phyloP scores from a whole-genome alignment of 257 asterid species.

The Nicotiana obtusifolia region DNA sequence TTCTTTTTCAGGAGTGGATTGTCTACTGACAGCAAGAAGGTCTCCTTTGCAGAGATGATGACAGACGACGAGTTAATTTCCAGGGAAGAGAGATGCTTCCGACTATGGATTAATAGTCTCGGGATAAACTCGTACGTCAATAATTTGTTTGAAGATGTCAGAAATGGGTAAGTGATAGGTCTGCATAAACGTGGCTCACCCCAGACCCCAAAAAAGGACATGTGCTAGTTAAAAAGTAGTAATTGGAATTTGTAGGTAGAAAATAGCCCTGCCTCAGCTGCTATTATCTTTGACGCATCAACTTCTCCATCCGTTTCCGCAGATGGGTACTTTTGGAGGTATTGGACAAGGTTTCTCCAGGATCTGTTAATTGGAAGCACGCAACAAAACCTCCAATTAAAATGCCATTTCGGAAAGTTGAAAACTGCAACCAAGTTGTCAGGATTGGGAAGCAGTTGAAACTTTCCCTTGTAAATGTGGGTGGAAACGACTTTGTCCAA shows the following conservation, averaged over 20 bases:
- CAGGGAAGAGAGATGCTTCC: conserved; percentile 98
- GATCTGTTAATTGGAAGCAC: conserved; percentile 84
- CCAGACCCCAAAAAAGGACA: neutral
- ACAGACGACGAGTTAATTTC: conserved; percentile 85
- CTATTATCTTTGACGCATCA: neutral
- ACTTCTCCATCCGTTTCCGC: conserved; percentile 7
- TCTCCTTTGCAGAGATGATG: conserved; percentile 93
- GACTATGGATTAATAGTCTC: conserved; percentile 94
- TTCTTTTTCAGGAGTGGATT: conserved; percentile 72
- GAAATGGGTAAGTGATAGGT: conserved; percentile 68
- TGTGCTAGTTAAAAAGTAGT: neutral
- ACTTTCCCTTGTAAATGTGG: conserved; percentile 89
- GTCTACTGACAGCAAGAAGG: conserved; percentile 76
- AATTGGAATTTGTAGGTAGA: neutral
- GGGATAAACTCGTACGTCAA: conserved; percentile 77
- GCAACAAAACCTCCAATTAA: conserved; percentile 95
- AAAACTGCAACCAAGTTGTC: conserved; percentile 93
- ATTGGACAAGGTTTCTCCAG: conserved; percentile 74
- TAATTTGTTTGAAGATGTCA: conserved; percentile 89
- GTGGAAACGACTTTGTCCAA: conserved; percentile 93
- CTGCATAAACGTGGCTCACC: neutral
- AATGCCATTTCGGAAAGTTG: conserved; percentile 93
- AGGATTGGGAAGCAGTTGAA: conserved; percentile 73
- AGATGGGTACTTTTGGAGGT: conserved; percentile 93
- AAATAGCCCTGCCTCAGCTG: neutral